phyloP scores from a whole-genome alignment of 495 filamentous ascomycete genomes.

The Podospora anserina region DNA sequence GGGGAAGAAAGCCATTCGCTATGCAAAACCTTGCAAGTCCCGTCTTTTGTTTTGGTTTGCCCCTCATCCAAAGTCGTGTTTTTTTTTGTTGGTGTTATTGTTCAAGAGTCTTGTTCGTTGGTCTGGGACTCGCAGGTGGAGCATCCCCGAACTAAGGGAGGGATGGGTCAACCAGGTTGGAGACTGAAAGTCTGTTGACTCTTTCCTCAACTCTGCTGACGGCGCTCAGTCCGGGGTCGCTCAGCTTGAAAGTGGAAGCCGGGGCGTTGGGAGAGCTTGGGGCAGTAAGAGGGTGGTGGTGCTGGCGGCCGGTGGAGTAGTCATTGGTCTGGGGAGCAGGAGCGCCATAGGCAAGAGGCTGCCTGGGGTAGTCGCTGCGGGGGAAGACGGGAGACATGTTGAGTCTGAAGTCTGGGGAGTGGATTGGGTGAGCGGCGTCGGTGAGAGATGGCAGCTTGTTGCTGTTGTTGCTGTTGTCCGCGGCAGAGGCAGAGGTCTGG shows the following conservation, averaged over 20 bases:
- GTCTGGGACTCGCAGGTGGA: not conserved
- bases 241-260: not conserved
- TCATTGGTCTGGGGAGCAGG: not conserved
- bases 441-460: constrained; percentile 5
- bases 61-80: not conserved
- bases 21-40: not conserved
- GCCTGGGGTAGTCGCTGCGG: not conserved
- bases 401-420: not conserved
- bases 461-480: not conserved
- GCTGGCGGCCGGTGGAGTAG: not conserved
- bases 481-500: constrained; percentile 4
- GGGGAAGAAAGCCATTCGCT: not conserved
- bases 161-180: not conserved
- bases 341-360: not conserved
- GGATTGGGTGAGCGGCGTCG: not conserved
- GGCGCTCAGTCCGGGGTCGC: not conserved
- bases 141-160: not conserved
- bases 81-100: not conserved
- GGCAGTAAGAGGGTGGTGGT: not conserved
- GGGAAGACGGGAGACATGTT: not conserved
- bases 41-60: not conserved
- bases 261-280: not conserved
- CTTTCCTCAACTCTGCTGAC: not conserved
- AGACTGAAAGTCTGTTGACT: not conserved
- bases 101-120: not conserved